These are phyloP conservation scores for Diutina rugosa DNA, from an alignment of 1,139 yeast genomes.

Conservation along the genomic window DNA sequence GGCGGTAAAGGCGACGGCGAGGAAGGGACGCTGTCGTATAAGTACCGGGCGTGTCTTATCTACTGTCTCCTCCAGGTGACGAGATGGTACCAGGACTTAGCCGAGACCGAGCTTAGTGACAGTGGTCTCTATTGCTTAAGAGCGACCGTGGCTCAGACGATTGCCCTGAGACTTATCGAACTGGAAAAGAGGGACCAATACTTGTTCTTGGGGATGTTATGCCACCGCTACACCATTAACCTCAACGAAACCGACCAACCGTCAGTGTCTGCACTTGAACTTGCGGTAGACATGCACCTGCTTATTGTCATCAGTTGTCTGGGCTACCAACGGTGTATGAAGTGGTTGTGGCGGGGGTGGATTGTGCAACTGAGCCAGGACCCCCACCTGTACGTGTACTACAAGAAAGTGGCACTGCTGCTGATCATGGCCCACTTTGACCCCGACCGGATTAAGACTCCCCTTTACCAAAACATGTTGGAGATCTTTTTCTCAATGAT, in stretches of 20 bases:
- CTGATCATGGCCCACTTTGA: slow-evolving; percentile 56
- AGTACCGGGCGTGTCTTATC: slow-evolving; percentile 54
- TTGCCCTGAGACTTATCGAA: slow-evolving; percentile 64
- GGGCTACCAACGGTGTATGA: slow-evolving; percentile 77
- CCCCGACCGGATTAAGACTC: slow-evolving; percentile 77
- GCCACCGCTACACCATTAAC: slow-evolving; percentile 61
- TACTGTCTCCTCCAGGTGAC: slow-evolving; percentile 67
- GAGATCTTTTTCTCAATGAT: slow-evolving; percentile 59
- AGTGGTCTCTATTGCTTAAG: slow-evolving; percentile 49
- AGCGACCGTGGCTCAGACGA: slow-evolving; percentile 55
- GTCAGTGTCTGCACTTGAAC: slow-evolving; percentile 63
- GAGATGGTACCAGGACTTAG: slow-evolving; percentile 61
- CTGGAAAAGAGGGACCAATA: slow-evolving; percentile 43
- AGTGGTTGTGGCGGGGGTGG: slow-evolving; percentile 94
- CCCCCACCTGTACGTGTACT: slow-evolving; percentile 56
- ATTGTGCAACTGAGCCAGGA: slow-evolving; percentile 63
- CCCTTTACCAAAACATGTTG: slow-evolving; percentile 63
- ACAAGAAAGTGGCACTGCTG: slow-evolving; percentile 45
- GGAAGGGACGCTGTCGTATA: slow-evolving; percentile 40
- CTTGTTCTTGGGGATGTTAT: slow-evolving; percentile 62
- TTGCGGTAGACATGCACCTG: slow-evolving; percentile 80
- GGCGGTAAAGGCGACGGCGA: slow-evolving; percentile 65
- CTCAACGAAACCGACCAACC: slow-evolving; percentile 47
- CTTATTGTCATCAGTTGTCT: slow-evolving; percentile 64
- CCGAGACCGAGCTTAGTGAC: slow-evolving; percentile 52